A percentile compares a stretch with the other conserved stretches of the same genome.
Conservation (phyloP, 352 stramenopile genomes). For the Globisporangium sylvaticum region DNA sequence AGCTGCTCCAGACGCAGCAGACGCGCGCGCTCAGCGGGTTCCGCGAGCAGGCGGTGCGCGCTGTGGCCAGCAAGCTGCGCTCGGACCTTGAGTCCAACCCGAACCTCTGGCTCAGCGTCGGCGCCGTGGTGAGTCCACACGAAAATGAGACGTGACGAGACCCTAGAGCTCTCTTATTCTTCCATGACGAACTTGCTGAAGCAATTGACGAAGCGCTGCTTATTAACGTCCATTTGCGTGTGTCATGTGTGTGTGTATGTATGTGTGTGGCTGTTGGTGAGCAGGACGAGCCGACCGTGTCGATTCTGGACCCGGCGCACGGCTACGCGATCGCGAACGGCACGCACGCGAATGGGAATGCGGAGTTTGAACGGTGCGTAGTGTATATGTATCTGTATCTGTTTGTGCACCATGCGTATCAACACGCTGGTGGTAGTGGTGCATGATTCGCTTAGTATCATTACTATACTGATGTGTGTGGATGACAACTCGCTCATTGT, state of each 20-base stretch:
- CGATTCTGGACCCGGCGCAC: slow-evolving; percentile 65
- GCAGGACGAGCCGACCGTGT: slow-evolving; percentile 81
- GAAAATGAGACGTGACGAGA: not conserved
- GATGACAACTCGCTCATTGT: not conserved
- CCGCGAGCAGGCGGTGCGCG: slow-evolving; percentile 56
- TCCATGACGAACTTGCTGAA: not conserved
- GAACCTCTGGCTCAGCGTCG: slow-evolving; percentile 78
- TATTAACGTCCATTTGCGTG: not conserved
- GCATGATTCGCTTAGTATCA: not conserved
- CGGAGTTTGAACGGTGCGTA: slow-evolving; percentile 38
- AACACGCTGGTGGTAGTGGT: not conserved
- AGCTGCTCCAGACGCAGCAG: not conserved
- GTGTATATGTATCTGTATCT: not conserved
- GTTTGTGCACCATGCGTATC: not conserved
- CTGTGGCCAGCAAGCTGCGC: slow-evolving; percentile 53
- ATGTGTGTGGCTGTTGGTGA: not conserved
- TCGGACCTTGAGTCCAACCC: slow-evolving; percentile 74
- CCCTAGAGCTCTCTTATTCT: not conserved
- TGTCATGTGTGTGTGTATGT: not conserved
- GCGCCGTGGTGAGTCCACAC: slow-evolving; percentile 57
- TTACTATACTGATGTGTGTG: not conserved
- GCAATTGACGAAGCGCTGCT: not conserved
- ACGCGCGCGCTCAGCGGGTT: slow-evolving; percentile 46
- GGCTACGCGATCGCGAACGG: slow-evolving; percentile 51
- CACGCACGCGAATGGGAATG: slow-evolving; percentile 32